Conservation (phyloP, 1,284 basidiomycete species). For the Cutaneotrichosporon dermatis region DNA sequence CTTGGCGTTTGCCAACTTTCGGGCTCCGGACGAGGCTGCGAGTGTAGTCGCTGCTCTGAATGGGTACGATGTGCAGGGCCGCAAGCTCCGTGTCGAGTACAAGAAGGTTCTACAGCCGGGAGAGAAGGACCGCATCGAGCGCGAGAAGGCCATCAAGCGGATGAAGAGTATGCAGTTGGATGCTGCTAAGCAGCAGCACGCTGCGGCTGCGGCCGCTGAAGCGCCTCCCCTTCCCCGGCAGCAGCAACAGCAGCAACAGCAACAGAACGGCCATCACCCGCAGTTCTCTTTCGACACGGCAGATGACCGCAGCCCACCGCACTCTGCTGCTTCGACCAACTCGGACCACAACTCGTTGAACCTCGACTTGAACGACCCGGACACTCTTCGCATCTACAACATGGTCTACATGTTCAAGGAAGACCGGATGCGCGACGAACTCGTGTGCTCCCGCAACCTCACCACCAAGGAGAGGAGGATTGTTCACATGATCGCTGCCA, state of each 20-base stretch:
- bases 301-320: slow-evolving; percentile 53
- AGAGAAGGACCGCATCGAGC: slow-evolving; percentile 97
- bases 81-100: slow-evolving; percentile 97
- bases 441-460: slow-evolving; percentile 85
- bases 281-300: slow-evolving; percentile 45
- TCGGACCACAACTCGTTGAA: slow-evolving; percentile 55
- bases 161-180: slow-evolving; percentile 96
- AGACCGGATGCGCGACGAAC: slow-evolving; percentile 94
- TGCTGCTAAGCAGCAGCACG: slow-evolving; percentile 48
- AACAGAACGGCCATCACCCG: slow-evolving; percentile 47
- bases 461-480: slow-evolving; percentile 80
- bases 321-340: slow-evolving; percentile 52
- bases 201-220: not conserved
- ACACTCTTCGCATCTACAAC: slow-evolving; percentile 94
- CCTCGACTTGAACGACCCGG: slow-evolving; percentile 92
- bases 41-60: slow-evolving; percentile 85
- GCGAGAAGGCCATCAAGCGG: slow-evolving; percentile 96
- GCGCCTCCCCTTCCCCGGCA: slow-evolving; percentile 15
- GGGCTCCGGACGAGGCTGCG: slow-evolving; percentile 83
- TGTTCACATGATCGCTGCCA: slow-evolving; percentile 96
- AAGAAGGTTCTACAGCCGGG: slow-evolving; percentile 98
- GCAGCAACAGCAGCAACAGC: slow-evolving; percentile 40
- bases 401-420: slow-evolving; percentile 96
- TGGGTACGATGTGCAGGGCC: slow-evolving; percentile 87
- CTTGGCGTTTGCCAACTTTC: slow-evolving; percentile 97